phyloP scores from a whole-genome alignment of 768 basidiomycete genomes.

The Amanita jacksonii region DNA sequence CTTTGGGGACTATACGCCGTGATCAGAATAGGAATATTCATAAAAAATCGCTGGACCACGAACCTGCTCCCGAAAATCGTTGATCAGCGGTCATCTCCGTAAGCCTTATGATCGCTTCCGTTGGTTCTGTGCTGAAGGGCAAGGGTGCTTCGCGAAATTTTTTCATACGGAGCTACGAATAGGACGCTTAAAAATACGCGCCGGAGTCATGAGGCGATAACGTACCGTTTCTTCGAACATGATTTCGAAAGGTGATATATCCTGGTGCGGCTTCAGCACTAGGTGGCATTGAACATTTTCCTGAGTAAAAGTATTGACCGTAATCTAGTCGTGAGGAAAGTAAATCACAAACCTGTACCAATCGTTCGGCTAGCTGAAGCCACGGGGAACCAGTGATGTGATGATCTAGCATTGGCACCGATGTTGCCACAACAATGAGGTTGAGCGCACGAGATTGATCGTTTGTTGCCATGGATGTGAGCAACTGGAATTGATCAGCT shows the following conservation, averaged over 20 bases:
- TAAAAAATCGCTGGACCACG: background rate
- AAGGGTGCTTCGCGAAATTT: constrained; percentile 15
- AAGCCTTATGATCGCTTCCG: constrained; percentile 3
- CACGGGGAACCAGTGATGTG: constrained; percentile 28
- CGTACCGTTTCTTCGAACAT: constrained; percentile 41
- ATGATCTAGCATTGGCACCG: constrained; percentile 28
- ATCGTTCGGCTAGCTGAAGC: constrained; percentile 31
- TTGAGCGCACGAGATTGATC: constrained; percentile 31
- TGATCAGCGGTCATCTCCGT: background rate
- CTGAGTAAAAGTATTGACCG: constrained; percentile 20
- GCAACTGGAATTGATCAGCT: constrained; percentile 18
- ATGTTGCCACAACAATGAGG: constrained; percentile 46
- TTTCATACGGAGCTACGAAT: constrained; percentile 27
- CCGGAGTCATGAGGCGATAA: background rate
- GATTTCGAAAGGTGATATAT: constrained; percentile 34
- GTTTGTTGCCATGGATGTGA: constrained; percentile 23
- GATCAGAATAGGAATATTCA: background rate
- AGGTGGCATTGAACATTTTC: constrained; percentile 49
- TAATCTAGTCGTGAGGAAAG: background rate
- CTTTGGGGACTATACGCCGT: no score
- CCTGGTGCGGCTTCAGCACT: constrained; percentile 36
- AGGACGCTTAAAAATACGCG: constrained; percentile 7
- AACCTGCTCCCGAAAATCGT: background rate
- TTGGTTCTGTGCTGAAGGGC: constrained; percentile 1
- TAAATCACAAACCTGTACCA: constrained; percentile 31